A percentile compares a stretch with the other conserved stretches of the same genome.
phyloP scores from a whole-genome alignment of 2,329 filamentous ascomycete genomes.

The Nothophaeocryptopus gaeumannii region DNA sequence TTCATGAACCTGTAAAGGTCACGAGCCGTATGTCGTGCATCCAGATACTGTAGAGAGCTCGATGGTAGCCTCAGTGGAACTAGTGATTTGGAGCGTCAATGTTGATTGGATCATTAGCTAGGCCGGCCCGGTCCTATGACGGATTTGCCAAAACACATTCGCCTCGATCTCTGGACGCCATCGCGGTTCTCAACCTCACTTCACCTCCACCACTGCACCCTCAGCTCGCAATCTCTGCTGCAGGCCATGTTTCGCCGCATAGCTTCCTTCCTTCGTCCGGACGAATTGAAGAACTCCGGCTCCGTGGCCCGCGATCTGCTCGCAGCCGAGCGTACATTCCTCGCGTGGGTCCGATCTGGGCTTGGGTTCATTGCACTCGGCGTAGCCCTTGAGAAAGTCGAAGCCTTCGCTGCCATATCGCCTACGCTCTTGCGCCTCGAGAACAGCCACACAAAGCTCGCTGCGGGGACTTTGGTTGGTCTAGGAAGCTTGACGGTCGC shows the following conservation, averaged over 20 bases:
- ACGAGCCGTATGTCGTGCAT: too few relatives aligned
- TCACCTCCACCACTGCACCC: too few relatives aligned
- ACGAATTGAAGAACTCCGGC: constrained; percentile 45
- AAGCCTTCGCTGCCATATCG: constrained; percentile 35
- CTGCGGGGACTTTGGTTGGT: constrained; percentile 41
- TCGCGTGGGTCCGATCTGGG: constrained; percentile 53
- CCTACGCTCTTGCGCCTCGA: constrained; percentile 30
- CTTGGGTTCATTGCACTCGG: constrained; percentile 54
- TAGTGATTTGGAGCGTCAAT: too few relatives aligned
- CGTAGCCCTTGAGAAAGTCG: constrained; percentile 51
- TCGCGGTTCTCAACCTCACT: too few relatives aligned
- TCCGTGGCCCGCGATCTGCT: constrained; percentile 53
- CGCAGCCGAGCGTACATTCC: constrained; percentile 54
- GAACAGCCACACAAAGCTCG: constrained; percentile 32
- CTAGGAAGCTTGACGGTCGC: constrained; percentile 47
- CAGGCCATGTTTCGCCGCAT: constrained; percentile 21
- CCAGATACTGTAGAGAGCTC: too few relatives aligned
- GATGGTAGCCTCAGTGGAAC: too few relatives aligned
- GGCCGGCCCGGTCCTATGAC: too few relatives aligned
- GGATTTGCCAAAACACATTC: too few relatives aligned
- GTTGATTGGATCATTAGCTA: too few relatives aligned
- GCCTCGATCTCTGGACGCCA: too few relatives aligned
- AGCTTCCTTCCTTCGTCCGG: constrained; percentile 15
- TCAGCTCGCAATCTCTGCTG: too few relatives aligned
- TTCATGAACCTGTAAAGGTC: too few relatives aligned